phyloP scores from a whole-genome alignment of 768 basidiomycete species.

The Lactarius indigo region DNA sequence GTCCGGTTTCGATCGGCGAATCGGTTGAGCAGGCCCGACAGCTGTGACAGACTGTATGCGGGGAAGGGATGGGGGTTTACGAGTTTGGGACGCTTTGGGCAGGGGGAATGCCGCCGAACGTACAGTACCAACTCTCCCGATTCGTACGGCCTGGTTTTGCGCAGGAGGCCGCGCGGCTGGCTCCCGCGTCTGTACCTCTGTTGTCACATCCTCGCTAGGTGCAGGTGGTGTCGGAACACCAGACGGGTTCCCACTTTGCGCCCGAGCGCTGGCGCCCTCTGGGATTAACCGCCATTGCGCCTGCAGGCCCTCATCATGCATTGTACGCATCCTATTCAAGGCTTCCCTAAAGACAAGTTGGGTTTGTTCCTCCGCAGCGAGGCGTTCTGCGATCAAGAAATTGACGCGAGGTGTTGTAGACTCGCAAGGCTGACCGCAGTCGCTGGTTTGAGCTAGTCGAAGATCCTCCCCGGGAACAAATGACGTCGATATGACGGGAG shows the following conservation, averaged over 20 bases:
- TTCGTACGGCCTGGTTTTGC: constrained; percentile 4
- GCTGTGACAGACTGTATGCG: not conserved
- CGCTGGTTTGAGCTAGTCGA: constrained; percentile 10
- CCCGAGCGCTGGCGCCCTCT: constrained; percentile 17
- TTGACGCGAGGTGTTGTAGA: constrained; percentile 14
- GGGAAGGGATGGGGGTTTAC: constrained; percentile 10
- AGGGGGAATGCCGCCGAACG: constrained; percentile 15
- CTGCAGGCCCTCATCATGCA: constrained; percentile 25
- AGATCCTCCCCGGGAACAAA: constrained; percentile 18
- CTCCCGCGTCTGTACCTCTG: constrained; percentile 3
- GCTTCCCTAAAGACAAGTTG: constrained; percentile 13
- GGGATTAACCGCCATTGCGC: constrained; percentile 8
- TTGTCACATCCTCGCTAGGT: constrained; percentile 21
- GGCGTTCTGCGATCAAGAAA: constrained; percentile 23
- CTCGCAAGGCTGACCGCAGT: constrained; percentile 14
- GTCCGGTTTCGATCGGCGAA: constrained; percentile 8
- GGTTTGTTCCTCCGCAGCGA: constrained; percentile 19
- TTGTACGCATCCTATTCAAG: constrained; percentile 22
- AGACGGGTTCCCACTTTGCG: constrained; percentile 4
- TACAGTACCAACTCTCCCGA: not conserved
- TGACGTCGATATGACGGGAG: constrained; percentile 20
- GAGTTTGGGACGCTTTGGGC: constrained; percentile 14
- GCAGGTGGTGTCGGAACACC: constrained; percentile 14
- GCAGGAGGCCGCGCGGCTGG: constrained; percentile 20
- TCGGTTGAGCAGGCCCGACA: constrained; percentile 2